phyloP scores from a whole-genome alignment of 2,329 filamentous ascomycete species.

The Colletotrichum gigasporum region DNA sequence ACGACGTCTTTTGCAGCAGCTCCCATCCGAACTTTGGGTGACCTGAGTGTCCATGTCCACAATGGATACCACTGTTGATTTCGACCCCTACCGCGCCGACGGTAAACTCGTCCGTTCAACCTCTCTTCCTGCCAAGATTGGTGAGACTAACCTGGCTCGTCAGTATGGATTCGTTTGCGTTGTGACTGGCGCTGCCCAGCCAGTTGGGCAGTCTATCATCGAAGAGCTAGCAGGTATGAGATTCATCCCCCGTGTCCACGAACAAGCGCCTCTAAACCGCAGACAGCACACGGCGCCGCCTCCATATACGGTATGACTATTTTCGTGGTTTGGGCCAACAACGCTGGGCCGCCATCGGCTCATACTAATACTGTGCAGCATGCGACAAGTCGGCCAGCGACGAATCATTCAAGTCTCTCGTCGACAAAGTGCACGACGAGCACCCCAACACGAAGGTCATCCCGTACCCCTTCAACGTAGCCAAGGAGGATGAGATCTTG shows the following conservation, averaged over 20 bases:
- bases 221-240: conserved; percentile 63
- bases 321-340: too few relatives aligned
- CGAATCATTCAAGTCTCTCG: conserved; percentile 49
- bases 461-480: conserved; percentile 66
- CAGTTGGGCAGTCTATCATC: conserved; percentile 68
- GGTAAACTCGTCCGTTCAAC: conserved; percentile 60
- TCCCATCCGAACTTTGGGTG: too few relatives aligned
- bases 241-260: neutral
- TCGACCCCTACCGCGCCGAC: conserved; percentile 66
- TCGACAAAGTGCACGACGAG: conserved; percentile 50
- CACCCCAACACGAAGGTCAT: conserved; percentile 69
- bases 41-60: neutral
- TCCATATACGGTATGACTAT: conserved; percentile 63
- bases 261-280: conserved; percentile 30
- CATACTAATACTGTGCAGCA: conserved; percentile 42
- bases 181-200: conserved; percentile 69
- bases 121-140: neutral
- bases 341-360: neutral
- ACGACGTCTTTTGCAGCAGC: too few relatives aligned
- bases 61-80: conserved; percentile 53
- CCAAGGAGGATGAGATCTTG: conserved; percentile 68
- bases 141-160: neutral
- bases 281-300: conserved; percentile 68
- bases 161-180: conserved; percentile 73
- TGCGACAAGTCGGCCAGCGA: conserved; percentile 56